A percentile compares a stretch with the other conserved stretches of the same genome.
Conservation (phyloP, 2,329 filamentous ascomycete genomes). For the Phialemoniopsis sp. region DNA sequence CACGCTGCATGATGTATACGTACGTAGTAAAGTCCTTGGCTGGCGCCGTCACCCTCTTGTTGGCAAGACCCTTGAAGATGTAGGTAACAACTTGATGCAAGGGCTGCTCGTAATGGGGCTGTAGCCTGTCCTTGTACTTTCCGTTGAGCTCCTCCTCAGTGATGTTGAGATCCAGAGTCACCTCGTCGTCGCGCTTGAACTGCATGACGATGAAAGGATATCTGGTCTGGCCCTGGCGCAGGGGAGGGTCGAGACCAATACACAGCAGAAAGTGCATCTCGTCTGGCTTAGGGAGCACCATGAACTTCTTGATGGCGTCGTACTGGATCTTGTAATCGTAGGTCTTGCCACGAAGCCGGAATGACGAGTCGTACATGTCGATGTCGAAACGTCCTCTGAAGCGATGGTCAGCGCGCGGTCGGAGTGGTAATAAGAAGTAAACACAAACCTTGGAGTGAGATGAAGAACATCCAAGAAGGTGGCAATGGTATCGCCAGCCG, state of each 20-base stretch:
- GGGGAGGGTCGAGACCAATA: conserved; percentile 87
- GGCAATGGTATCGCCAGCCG: conserved; percentile 96
- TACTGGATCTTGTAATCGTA: conserved; percentile 99
- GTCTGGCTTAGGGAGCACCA: conserved; percentile 97
- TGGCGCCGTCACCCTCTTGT: conserved; percentile 91
- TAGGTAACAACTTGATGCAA: conserved; percentile 91
- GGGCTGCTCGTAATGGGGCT: conserved; percentile 87
- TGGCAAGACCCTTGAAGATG: conserved; percentile 89
- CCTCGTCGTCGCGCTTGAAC: conserved; percentile 95
- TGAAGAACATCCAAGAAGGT: conserved; percentile 96
- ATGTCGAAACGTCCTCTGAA: conserved; percentile 96
- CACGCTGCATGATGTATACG: no score
- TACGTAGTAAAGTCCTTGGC: conserved; percentile 88
- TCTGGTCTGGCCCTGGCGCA: conserved; percentile 93
- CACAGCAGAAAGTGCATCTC: conserved; percentile 94
- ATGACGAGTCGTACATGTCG: conserved; percentile 98
- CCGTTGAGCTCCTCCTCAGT: conserved; percentile 81
- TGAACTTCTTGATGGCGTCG: conserved; percentile 96
- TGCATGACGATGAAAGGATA: conserved; percentile 99
- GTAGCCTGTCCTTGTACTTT: conserved; percentile 85
- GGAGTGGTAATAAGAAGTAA: neutral
- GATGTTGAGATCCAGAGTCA: conserved; percentile 94
- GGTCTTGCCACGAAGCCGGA: conserved; percentile 95
- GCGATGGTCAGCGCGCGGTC: neutral
- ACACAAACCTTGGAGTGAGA: conserved; percentile 77